phyloP scores from a whole-genome alignment of 345 rosid species.

The Erysimum cheiranthoides region DNA sequence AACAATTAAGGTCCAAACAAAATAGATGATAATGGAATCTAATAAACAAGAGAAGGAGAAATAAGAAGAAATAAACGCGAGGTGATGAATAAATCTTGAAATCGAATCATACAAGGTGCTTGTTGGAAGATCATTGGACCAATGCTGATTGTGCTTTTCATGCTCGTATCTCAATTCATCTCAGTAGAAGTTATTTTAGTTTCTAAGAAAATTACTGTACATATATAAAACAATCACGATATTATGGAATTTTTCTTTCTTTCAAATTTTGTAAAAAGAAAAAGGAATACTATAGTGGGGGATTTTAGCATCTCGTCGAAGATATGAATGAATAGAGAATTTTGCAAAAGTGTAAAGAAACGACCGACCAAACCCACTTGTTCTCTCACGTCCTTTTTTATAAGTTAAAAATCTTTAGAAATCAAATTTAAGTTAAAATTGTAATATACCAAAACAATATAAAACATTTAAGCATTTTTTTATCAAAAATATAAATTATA shows the following conservation, averaged over 20 bases:
- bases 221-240: background rate
- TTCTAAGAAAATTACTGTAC: background rate
- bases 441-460: background rate
- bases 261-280: slow-evolving; percentile 11
- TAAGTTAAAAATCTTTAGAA: background rate
- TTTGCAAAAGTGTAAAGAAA: slow-evolving; percentile 40
- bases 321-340: slow-evolving; percentile 47
- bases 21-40: slow-evolving; percentile 17
- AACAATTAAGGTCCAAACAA: background rate
- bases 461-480: no score
- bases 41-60: slow-evolving; percentile 17
- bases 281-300: slow-evolving; percentile 32
- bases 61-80: slow-evolving; percentile 8
- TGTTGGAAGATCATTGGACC: slow-evolving; percentile 42
- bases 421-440: background rate
- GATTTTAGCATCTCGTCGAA: slow-evolving; percentile 46
- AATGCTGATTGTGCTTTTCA: slow-evolving; percentile 22
- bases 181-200: background rate
- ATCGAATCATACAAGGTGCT: slow-evolving; percentile 39
- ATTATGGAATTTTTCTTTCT: background rate
- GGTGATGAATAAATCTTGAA: slow-evolving; percentile 26
- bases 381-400: slow-evolving; percentile 41
- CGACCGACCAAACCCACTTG: slow-evolving; percentile 49
- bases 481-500: no score
- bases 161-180: slow-evolving; percentile 31